phyloP scores from a whole-genome alignment of 1,284 basidiomycete species.

The Ceratobasidium sp. region DNA sequence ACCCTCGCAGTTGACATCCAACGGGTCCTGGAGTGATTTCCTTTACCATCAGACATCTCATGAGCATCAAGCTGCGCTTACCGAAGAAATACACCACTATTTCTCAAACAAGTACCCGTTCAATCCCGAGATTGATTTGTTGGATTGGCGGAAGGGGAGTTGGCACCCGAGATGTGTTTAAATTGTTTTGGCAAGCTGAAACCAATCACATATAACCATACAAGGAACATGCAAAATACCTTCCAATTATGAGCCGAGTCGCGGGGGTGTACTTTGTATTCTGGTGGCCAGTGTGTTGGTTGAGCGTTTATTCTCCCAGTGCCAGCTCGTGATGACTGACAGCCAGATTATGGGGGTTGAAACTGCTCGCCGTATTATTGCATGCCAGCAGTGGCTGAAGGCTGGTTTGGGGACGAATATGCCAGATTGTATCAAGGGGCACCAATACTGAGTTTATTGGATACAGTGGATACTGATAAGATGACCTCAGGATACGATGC shows the following conservation, averaged over 20 bases:
- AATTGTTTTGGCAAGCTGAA: neutral
- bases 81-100: neutral
- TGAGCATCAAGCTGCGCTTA: neutral
- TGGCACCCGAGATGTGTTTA: neutral
- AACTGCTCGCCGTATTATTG: constrained; percentile 3
- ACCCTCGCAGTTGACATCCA: neutral
- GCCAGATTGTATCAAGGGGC: constrained; percentile 3
- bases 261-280: constrained; percentile 25
- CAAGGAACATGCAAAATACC: neutral
- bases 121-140: neutral
- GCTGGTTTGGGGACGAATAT: constrained; percentile 12
- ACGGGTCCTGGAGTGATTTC: neutral
- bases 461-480: neutral
- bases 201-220: neutral
- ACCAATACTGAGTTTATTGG: neutral
- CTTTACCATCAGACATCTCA: neutral
- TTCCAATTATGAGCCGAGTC: constrained; percentile 14
- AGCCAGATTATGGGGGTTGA: constrained; percentile 13
- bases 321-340: constrained; percentile 33
- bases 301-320: constrained; percentile 41
- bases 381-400: constrained; percentile 34
- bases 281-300: constrained; percentile 36
- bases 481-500: neutral
- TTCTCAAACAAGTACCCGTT: neutral
- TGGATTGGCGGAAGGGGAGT: constrained; percentile 6